A percentile compares a stretch with the other conserved stretches of the same genome.
Conservation (phyloP, 2,329 filamentous ascomycete genomes). For the Zalaria obscura region DNA sequence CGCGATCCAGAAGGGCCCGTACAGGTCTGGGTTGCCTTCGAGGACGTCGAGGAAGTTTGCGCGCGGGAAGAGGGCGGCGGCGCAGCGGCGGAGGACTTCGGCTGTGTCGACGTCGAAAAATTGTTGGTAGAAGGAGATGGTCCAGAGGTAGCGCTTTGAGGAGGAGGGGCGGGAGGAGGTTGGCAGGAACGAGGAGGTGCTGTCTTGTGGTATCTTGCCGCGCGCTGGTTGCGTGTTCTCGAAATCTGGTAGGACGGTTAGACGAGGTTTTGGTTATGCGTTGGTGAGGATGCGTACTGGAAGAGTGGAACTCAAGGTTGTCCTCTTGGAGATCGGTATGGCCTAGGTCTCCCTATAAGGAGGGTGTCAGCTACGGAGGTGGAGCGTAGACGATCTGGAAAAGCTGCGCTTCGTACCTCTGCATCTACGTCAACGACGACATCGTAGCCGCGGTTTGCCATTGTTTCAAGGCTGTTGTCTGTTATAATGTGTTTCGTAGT, state of each 20-base stretch:
- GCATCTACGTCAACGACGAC: constrained; percentile 96
- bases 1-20: constrained; percentile 97
- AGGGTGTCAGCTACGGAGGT: not conserved
- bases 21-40: constrained; percentile 91
- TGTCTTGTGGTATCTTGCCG: constrained; percentile 34
- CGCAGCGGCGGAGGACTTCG: constrained; percentile 75
- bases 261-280: not conserved
- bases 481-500: no score
- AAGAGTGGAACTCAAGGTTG: constrained; percentile 87
- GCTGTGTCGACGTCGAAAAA: constrained; percentile 98
- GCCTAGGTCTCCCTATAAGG: constrained; percentile 73
- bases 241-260: constrained; percentile 42
- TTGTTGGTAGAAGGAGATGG: constrained; percentile 83
- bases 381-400: no score
- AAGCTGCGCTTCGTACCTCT: constrained; percentile 47
- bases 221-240: constrained; percentile 37
- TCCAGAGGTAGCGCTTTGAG: constrained; percentile 79
- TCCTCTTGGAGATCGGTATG: constrained; percentile 94
- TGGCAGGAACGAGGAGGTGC: constrained; percentile 22
- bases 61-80: constrained; percentile 76
- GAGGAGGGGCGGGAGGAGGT: constrained; percentile 14
- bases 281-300: constrained; percentile 35
- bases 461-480: constrained; percentile 4
- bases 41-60: constrained; percentile 94
- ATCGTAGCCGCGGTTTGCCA: constrained; percentile 70